These are phyloP conservation scores for Malassezia dermatis DNA, from an alignment of 1,284 basidiomycete species.

Conservation along the genomic window DNA sequence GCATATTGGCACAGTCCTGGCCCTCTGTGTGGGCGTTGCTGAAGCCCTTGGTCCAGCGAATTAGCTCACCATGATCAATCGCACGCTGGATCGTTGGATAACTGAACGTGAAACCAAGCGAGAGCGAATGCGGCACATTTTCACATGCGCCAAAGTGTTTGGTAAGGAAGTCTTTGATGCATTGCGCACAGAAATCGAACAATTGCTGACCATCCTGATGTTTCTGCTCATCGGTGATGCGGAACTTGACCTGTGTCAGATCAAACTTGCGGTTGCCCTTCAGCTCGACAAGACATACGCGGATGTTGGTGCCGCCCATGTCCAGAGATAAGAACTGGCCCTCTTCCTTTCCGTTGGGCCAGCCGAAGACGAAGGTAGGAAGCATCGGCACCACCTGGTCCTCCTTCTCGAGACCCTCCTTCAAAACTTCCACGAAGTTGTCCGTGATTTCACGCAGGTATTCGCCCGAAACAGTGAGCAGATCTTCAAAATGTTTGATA, in stretches of 20 bases:
- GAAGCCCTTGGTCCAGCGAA: slow-evolving; percentile 98
- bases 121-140: slow-evolving; percentile 61
- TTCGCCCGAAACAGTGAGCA: slow-evolving; percentile 39
- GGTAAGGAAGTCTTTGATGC: slow-evolving; percentile 75
- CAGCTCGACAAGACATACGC: slow-evolving; percentile 88
- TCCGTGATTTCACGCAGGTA: slow-evolving; percentile 61
- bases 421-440: slow-evolving; percentile 83
- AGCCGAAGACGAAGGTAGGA: slow-evolving; percentile 92
- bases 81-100: slow-evolving; percentile 56
- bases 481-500: slow-evolving; percentile 28
- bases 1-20: slow-evolving; percentile 82
- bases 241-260: slow-evolving; percentile 94
- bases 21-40: slow-evolving; percentile 86
- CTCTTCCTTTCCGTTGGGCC: slow-evolving; percentile 78
- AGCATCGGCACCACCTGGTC: slow-evolving; percentile 91
- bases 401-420: slow-evolving; percentile 69
- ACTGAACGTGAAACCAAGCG: slow-evolving; percentile 17
- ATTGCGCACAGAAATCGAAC: slow-evolving; percentile 96
- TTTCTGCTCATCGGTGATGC: slow-evolving; percentile 93
- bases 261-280: slow-evolving; percentile 90
- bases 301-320: slow-evolving; percentile 85
- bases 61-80: slow-evolving; percentile 88
- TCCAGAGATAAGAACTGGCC: slow-evolving; percentile 90
- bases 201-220: slow-evolving; percentile 87
- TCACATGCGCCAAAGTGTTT: slow-evolving; percentile 58